Evolutionary conservation across 2,329 filamentous ascomycete genomes (phyloP), one percentile per base, ranked within the genome.

Genomic region (Rutstroemia sp.): DNA sequence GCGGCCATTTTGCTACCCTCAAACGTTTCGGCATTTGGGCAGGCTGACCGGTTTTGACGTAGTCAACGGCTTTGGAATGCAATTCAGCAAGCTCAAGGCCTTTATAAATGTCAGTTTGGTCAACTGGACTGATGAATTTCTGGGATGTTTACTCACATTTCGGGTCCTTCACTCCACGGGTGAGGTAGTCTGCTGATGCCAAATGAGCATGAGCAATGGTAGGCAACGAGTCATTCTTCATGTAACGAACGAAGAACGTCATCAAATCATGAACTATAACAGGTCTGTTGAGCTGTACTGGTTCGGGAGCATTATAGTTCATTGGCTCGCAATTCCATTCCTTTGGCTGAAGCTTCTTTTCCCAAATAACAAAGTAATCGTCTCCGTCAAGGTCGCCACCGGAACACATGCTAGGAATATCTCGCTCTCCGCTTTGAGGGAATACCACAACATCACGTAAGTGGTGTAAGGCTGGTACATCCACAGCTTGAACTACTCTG

Each of bases 381-480:
- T 99, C 94, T 0, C 94, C 94, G 67, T 99, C 94, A 0, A 99
- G 78, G 67, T 99, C 94, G 0, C 94, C 94, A 2, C 94, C 94
- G 4, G 94, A 96, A 61, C 94, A 91, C 92, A 97, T 97, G 65
- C 88, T 91, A 0, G 92, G 84, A 21, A 99, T 74, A 60, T 95
- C 90, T 16, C 87, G 79, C 66, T 96, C 90, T 0, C 92, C 92
- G 0, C 76, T 86, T 38, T 88, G 83, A 0, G 94, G 89, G 49
- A 99, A 86, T 0, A 97, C 91, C 1, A 97, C 86, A 0, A 95
- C 88, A 67, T 97, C 86, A 56, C 81, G 85, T 4, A 96, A 76
- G 65, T 96, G 89, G 47, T 78, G 81, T 3, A 99, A 75, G n/a
- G 75, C 74, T 0, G 84, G 81, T 1, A 84, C 78, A 63, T 97